Percentiles rank a stretch among this genome's conserved stretches.
Conservation (phyloP, 2,329 filamentous ascomycete species). For the Pseudomassariella vexata region DNA sequence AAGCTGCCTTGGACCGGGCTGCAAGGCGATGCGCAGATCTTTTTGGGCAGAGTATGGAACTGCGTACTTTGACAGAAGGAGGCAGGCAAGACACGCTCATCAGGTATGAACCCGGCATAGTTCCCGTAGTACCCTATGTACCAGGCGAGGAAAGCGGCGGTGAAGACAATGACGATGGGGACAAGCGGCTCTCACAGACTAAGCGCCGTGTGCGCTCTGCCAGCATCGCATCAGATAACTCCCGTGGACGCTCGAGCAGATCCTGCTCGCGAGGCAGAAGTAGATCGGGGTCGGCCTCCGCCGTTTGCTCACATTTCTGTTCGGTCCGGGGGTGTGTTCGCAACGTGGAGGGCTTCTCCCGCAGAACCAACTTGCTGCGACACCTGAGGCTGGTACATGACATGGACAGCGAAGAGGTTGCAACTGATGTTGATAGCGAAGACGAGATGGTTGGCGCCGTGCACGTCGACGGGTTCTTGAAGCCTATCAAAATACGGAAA, state of each 20-base stretch:
- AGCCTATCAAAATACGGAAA: conserved; percentile 41
- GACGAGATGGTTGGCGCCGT: conserved; percentile 57
- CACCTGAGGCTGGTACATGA: conserved; percentile 41
- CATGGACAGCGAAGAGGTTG: conserved; percentile 14
- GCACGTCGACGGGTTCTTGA: conserved; percentile 63
- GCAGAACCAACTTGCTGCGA: conserved; percentile 27
- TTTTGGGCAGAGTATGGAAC: conserved; percentile 66
- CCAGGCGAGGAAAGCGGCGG: conserved; percentile 1
- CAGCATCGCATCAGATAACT: conserved; percentile 7
- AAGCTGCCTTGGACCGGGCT: conserved; percentile 59
- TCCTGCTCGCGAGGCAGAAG: conserved; percentile 1
- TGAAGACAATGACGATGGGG: conserved; percentile 10
- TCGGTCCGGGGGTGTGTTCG: conserved; percentile 29
- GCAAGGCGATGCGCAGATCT: conserved; percentile 68
- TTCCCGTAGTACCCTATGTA: not conserved
- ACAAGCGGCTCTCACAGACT: conserved; percentile 1
- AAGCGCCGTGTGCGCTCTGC: conserved; percentile 5
- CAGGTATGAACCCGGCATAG: conserved; percentile 23
- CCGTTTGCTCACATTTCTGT: conserved; percentile 24
- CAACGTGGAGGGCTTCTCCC: conserved; percentile 28
- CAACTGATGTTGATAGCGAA: conserved; percentile 32
- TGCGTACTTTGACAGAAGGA: conserved; percentile 44
- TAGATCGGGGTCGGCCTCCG: conserved; percentile 15
- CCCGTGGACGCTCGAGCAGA: conserved; percentile 5
- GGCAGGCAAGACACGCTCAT: conserved; percentile 9